Evolutionary conservation across 2,329 filamentous ascomycete genomes (phyloP).

Genomic region (Ophiobolus disseminans): DNA sequence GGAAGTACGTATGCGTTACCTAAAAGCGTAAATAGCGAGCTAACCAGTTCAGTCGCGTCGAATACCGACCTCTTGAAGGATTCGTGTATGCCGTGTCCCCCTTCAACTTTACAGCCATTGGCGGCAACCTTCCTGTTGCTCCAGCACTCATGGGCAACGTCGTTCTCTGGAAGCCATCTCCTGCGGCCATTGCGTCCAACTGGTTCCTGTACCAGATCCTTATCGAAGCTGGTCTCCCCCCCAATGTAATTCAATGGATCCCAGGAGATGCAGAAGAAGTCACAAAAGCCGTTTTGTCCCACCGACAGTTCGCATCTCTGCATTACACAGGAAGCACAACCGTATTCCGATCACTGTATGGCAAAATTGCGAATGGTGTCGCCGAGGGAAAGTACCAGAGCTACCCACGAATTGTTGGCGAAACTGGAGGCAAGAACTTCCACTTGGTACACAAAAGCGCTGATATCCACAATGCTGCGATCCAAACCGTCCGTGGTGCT

Average conservation of each 20-base stretch:
- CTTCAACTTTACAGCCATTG: constrained; percentile 98
- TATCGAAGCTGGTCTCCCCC: constrained; percentile 86
- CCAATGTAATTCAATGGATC: constrained; percentile 90
- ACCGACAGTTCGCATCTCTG: constrained; percentile 84
- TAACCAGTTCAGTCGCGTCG: constrained; percentile 65
- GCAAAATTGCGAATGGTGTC: constrained; percentile 81
- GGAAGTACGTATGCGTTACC: constrained; percentile 67
- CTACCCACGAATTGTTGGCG: constrained; percentile 88
- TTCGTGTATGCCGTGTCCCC: constrained; percentile 95
- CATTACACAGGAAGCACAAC: constrained; percentile 94
- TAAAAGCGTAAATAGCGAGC: constrained; percentile 4
- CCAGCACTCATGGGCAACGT: constrained; percentile 93
- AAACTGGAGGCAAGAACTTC: constrained; percentile 95
- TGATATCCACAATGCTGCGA: constrained; percentile 77
- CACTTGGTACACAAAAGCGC: constrained; percentile 81
- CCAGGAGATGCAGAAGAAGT: constrained; percentile 86
- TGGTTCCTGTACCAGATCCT: constrained; percentile 91
- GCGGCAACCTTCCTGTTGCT: constrained; percentile 81
- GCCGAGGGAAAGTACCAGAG: constrained; percentile 81
- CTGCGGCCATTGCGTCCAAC: constrained; percentile 86
- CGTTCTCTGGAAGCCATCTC: constrained; percentile 96
- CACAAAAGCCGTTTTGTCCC: constrained; percentile 76
- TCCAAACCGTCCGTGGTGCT: constrained; percentile 83
- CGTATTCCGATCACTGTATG: constrained; percentile 89
- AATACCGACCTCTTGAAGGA: constrained; percentile 88